Conservation (phyloP, 768 basidiomycete species). For the Saitozyma podzolica region DNA sequence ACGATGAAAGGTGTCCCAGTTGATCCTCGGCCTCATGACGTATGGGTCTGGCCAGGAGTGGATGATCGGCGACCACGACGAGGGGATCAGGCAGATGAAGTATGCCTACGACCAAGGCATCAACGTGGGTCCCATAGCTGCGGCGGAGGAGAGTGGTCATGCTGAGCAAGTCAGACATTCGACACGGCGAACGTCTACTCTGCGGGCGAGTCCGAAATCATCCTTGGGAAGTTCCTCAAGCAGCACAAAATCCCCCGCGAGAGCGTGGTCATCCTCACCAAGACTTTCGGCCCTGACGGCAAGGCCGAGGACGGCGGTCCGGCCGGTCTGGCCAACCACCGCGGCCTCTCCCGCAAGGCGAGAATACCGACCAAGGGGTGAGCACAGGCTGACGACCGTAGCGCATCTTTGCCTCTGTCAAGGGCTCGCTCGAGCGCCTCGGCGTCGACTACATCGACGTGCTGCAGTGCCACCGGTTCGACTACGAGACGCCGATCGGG, state of each 20-base stretch:
- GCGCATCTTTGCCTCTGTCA: constrained; percentile 66
- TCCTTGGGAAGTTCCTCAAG: constrained; percentile 75
- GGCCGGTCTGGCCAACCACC: constrained; percentile 38
- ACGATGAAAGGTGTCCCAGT: constrained; percentile 60
- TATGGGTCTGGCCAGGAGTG: constrained; percentile 63
- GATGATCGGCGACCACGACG: constrained; percentile 53
- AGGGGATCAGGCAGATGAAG: constrained; percentile 41
- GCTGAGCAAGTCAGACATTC: constrained; percentile 22
- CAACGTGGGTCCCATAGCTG: constrained; percentile 23
- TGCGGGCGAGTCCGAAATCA: constrained; percentile 50
- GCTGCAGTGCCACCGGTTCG: constrained; percentile 66
- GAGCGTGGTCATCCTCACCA: constrained; percentile 79
- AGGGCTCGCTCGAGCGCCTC: constrained; percentile 62
- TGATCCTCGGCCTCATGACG: constrained; percentile 67
- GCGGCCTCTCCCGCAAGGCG: constrained; percentile 37
- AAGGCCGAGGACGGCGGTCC: constrained; percentile 33
- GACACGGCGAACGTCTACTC: constrained; percentile 38
- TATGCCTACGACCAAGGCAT: constrained; percentile 45
- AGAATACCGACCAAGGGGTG: background rate
- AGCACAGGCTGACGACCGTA: constrained; percentile 35
- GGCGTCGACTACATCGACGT: constrained; percentile 75
- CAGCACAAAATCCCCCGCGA: constrained; percentile 65
- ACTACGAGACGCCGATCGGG: constrained; percentile 62
- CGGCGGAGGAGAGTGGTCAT: no score
- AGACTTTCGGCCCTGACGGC: constrained; percentile 54